These are phyloP conservation scores for Ceratonia siliqua DNA, from an alignment of 306 rosid genomes.

Conservation along the genomic window DNA sequence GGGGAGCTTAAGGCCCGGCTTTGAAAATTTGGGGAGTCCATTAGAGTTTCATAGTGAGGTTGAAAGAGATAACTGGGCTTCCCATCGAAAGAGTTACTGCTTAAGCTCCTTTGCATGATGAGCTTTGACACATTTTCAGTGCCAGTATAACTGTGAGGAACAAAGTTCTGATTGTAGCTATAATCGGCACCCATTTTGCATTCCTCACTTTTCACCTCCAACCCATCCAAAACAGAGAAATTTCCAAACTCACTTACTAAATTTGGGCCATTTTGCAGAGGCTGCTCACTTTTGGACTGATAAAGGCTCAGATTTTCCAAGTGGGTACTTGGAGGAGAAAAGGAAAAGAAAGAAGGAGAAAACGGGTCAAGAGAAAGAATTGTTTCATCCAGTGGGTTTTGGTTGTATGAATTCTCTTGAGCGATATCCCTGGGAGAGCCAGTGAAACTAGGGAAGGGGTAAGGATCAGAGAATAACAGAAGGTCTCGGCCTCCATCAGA, in stretches of 20 bases:
- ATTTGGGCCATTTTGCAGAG: slow-evolving; percentile 13
- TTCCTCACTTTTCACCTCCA: slow-evolving; percentile 68
- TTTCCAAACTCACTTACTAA: slow-evolving; percentile 38
- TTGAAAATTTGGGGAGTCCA: slow-evolving; percentile 48
- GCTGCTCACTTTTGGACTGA: slow-evolving; percentile 31
- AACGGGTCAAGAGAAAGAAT: slow-evolving; percentile 42
- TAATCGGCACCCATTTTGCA: slow-evolving; percentile 44
- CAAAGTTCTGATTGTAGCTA: slow-evolving; percentile 30
- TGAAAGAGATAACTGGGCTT: slow-evolving; percentile 51
- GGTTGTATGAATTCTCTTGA: slow-evolving; percentile 42
- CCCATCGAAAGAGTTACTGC: slow-evolving; percentile 61
- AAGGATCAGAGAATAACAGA: slow-evolving; percentile 38
- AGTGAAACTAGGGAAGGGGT: slow-evolving; percentile 39
- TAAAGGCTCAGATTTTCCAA: slow-evolving; percentile 45
- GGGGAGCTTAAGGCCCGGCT: slow-evolving; percentile 47
- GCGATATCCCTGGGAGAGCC: slow-evolving; percentile 46
- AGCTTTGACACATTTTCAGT: slow-evolving; percentile 51
- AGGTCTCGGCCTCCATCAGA: slow-evolving; percentile 43
- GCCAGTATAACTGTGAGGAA: slow-evolving; percentile 58
- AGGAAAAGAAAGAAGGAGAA: slow-evolving; percentile 44
- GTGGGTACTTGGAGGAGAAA: slow-evolving; percentile 58
- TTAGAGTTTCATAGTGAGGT: slow-evolving; percentile 43
- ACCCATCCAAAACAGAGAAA: slow-evolving; percentile 43
- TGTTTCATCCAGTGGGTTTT: slow-evolving; percentile 37
- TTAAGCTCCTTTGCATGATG: slow-evolving; percentile 73